Conservation (phyloP, 352 stramenopile genomes). For the Phytophthora fragariae region DNA sequence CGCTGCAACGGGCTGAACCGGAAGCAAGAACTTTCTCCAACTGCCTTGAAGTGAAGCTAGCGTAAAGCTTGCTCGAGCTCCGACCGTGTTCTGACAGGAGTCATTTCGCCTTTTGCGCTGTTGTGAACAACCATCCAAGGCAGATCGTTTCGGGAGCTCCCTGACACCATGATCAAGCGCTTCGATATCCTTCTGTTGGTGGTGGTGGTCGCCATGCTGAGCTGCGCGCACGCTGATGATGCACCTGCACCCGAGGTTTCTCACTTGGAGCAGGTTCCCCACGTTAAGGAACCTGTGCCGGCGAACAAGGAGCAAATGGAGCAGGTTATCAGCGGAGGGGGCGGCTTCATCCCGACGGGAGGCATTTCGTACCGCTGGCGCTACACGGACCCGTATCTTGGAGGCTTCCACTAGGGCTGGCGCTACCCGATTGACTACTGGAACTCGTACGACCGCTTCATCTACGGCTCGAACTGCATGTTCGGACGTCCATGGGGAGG, state of each 20-base stretch:
- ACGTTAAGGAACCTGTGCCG: conserved; percentile 35
- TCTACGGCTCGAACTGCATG: conserved; percentile 40
- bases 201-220: conserved; percentile 37
- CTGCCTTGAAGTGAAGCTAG: conserved; percentile 7
- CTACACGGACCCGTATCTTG: conserved; percentile 33
- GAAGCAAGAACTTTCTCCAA: conserved; percentile 21
- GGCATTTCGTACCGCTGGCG: conserved; percentile 45
- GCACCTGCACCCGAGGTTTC: conserved; percentile 11
- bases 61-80: background rate
- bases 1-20: conserved; percentile 20
- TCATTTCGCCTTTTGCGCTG: conserved; percentile 36
- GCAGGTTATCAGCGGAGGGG: conserved; percentile 30
- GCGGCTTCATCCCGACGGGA: conserved; percentile 40
- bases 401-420: conserved; percentile 45
- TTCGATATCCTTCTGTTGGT: conserved; percentile 31
- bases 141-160: background rate
- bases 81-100: background rate
- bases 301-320: conserved; percentile 34
- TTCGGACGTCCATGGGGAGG: conserved; percentile 44
- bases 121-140: conserved; percentile 24
- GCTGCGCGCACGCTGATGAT: conserved; percentile 35
- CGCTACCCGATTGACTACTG: conserved; percentile 53
- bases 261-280: conserved; percentile 25
- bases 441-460: conserved; percentile 38
- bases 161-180: conserved; percentile 39